phyloP scores from a whole-genome alignment of 805 yeast genomes.

The Clavispora santaluciae region DNA sequence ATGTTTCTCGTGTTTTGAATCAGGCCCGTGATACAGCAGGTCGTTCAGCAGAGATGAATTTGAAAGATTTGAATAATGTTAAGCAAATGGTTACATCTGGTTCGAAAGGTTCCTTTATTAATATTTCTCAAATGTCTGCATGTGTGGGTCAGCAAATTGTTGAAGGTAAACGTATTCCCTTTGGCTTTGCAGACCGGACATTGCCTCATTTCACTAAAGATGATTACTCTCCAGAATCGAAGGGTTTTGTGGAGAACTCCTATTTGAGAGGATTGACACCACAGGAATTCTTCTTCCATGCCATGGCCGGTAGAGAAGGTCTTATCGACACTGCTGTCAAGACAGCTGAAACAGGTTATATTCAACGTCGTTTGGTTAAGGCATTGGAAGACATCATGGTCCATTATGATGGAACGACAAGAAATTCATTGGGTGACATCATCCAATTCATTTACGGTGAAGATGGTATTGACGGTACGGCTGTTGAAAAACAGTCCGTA shows the following conservation, averaged over 20 bases:
- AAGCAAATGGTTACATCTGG: slow-evolving; percentile 99
- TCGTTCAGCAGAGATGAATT: slow-evolving; percentile 94
- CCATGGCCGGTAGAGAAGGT: slow-evolving; percentile 99
- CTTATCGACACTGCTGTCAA: slow-evolving; percentile 98
- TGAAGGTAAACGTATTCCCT: slow-evolving; percentile 98
- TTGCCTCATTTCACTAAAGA: slow-evolving; percentile 98
- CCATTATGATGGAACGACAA: slow-evolving; percentile 95
- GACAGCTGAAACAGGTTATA: slow-evolving; percentile 98
- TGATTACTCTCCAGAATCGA: slow-evolving; percentile 97
- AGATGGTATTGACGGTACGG: slow-evolving; percentile 98
- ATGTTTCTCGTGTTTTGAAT: slow-evolving; percentile 89
- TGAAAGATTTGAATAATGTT: slow-evolving; percentile 91
- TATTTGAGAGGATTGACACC: slow-evolving; percentile 92
- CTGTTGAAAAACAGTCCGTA: slow-evolving; percentile 92
- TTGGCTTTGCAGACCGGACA: slow-evolving; percentile 94
- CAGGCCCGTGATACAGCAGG: slow-evolving; percentile 99
- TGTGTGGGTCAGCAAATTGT: slow-evolving; percentile 99
- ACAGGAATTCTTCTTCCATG: slow-evolving; percentile 96
- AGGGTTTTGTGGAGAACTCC: slow-evolving; percentile 95
- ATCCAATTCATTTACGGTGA: slow-evolving; percentile 97
- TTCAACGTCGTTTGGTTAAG: slow-evolving; percentile 95
- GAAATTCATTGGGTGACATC: slow-evolving; percentile 95
- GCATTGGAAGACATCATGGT: slow-evolving; percentile 97
- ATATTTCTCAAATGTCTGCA: slow-evolving; percentile 98
- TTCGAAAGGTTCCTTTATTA: slow-evolving; percentile 97